A percentile compares a stretch with the other conserved stretches of the same genome.
Evolutionary conservation across 768 basidiomycete genomes (phyloP).

Genomic region (Hydnomerulius pinastri): DNA sequence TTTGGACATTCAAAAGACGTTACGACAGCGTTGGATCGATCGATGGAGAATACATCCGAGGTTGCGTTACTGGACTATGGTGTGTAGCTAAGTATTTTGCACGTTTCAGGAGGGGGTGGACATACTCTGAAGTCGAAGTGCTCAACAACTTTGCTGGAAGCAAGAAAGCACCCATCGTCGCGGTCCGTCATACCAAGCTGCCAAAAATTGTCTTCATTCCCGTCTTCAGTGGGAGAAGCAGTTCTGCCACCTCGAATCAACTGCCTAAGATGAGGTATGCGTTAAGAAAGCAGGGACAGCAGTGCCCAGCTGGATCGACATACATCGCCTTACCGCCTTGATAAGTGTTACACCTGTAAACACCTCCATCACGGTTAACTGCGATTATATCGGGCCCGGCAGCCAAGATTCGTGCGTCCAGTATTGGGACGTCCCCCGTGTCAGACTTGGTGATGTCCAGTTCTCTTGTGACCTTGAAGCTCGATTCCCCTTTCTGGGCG

Average conservation of each 20-base stretch:
- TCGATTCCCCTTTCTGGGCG: not conserved
- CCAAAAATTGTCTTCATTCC: slow-evolving; percentile 47
- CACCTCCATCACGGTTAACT: slow-evolving; percentile 52
- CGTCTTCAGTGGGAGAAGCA: not conserved
- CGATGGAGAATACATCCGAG: slow-evolving; percentile 37
- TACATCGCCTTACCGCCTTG: slow-evolving; percentile 43
- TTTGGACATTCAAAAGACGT: slow-evolving; percentile 54
- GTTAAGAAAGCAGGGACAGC: not conserved
- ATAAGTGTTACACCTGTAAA: slow-evolving; percentile 48
- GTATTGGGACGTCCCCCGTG: slow-evolving; percentile 40
- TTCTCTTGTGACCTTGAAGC: slow-evolving; percentile 32
- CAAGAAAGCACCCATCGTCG: slow-evolving; percentile 43
- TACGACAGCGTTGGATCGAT: slow-evolving; percentile 40
- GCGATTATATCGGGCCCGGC: slow-evolving; percentile 37
- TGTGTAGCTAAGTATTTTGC: slow-evolving; percentile 7
- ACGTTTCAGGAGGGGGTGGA: not conserved
- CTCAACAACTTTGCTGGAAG: slow-evolving; percentile 45
- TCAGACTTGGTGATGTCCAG: slow-evolving; percentile 42
- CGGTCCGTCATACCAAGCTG: slow-evolving; percentile 43
- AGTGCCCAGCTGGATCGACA: slow-evolving; percentile 16
- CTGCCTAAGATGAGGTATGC: slow-evolving; percentile 21
- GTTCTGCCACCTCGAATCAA: slow-evolving; percentile 11
- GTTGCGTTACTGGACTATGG: slow-evolving; percentile 32
- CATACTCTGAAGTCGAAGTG: slow-evolving; percentile 62
- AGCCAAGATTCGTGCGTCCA: slow-evolving; percentile 49